phyloP scores from a whole-genome alignment of 2,329 filamentous ascomycete genomes.

The Lizonia empirigonia region DNA sequence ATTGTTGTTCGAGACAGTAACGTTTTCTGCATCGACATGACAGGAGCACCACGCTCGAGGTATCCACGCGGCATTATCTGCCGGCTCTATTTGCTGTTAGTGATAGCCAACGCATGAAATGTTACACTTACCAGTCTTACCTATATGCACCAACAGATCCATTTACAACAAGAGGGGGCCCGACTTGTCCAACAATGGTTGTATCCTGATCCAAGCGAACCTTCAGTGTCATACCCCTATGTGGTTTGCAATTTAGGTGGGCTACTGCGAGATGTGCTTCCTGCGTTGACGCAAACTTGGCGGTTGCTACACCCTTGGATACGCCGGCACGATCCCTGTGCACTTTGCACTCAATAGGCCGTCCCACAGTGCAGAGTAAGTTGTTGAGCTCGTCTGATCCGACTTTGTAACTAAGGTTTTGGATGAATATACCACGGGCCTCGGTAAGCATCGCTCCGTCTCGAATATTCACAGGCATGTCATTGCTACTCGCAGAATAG shows the following conservation, averaged over 20 bases:
- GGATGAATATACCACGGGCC: conserved; percentile 46
- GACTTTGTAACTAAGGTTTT: conserved; percentile 37
- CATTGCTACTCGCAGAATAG: conserved; percentile 40
- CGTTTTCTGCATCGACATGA: not conserved
- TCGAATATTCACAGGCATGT: conserved; percentile 47
- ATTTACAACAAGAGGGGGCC: conserved; percentile 26
- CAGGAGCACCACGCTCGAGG: not conserved
- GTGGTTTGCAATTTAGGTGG: conserved; percentile 32
- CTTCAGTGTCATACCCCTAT: conserved; percentile 40
- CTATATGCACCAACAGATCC: conserved; percentile 14
- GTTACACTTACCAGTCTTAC: conserved; percentile 11
- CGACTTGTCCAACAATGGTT: conserved; percentile 40
- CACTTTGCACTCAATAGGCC: conserved; percentile 34
- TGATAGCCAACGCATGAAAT: not conserved
- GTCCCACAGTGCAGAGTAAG: conserved; percentile 35
- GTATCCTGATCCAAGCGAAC: conserved; percentile 45
- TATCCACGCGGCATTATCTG: not conserved
- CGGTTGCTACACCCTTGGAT: conserved; percentile 44
- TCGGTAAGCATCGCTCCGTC: conserved; percentile 46
- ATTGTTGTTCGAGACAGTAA: conserved; percentile 1
- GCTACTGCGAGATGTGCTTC: conserved; percentile 39
- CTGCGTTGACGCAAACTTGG: conserved; percentile 37
- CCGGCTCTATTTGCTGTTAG: conserved; percentile 9
- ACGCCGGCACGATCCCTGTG: conserved; percentile 32
- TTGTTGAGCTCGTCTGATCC: conserved; percentile 32